Base-by-base conservation (phyloP, 768 basidiomycete species). In the Boletus fagicola region DNA sequence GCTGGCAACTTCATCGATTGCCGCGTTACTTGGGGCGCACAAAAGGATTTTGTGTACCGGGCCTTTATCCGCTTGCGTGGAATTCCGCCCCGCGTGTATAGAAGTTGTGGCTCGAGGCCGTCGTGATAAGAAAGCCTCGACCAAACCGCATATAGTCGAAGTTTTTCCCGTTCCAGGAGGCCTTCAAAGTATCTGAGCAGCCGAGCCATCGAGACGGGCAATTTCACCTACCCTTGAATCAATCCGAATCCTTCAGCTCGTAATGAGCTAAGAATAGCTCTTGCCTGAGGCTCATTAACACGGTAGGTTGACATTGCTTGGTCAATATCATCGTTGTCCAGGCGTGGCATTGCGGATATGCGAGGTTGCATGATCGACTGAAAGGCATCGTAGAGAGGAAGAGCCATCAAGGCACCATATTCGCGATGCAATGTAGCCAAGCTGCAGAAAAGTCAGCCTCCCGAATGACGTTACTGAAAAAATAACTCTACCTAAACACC, bases 81-180 rank as follows among this genome's bases (percentile, higher is more conserved):
- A 62, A 53, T 60, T 70, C 52, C 70, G 75, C 22, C 85, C 83
- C 30, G 77, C 77, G 12, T 82, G 74, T 49, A 86, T 79, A 22
- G 79, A 64, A 11, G 82, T 78, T 26, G 80, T 74, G 1, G 82
- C 69, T 35, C 70, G 73, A 12, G 75, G 71, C 8, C 89, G 86
- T 39, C 77, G 79, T 3, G 87, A 82, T 39, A 97, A 70, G 67
- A 89, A 93, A 5, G 87, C 83, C 42, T 91, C 86, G 7, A 97
- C 89, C n/a, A 99, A 79, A 22, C 92, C 94, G 63, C 93, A 93
- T 60, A 99, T 98, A 1, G 97, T 99, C 22, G 92, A 96, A 10
- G 97, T 99, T 76, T 99, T 99, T 13, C 97, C 97, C 0, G 97
- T 99, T 53, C 97, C 97, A 2, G 97, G 97, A 36, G 97, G 97